Conservation (phyloP, 2,329 filamentous ascomycete genomes). For the Rugonectria rugulosa region DNA sequence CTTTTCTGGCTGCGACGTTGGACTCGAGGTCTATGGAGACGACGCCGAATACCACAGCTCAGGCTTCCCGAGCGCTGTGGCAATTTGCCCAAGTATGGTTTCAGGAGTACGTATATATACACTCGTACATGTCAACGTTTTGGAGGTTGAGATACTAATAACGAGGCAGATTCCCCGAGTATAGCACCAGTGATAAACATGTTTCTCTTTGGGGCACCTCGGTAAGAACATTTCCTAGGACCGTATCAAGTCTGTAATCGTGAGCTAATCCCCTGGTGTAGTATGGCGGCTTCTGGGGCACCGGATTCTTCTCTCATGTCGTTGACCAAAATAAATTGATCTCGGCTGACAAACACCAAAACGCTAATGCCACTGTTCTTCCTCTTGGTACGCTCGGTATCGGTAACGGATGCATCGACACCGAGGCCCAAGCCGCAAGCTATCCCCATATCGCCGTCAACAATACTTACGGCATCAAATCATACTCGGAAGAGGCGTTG, state of each 20-base stretch:
- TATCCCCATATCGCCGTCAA: conserved; percentile 63
- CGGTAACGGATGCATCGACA: conserved; percentile 72
- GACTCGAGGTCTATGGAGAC: conserved; percentile 5
- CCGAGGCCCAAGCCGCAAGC: conserved; percentile 61
- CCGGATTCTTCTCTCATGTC: conserved; percentile 62
- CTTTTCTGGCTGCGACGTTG: conserved; percentile 25
- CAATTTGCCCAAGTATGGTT: conserved; percentile 68
- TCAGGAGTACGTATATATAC: conserved; percentile 33
- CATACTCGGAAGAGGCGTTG: conserved; percentile 55
- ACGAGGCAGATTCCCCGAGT: conserved; percentile 58
- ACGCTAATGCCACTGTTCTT: conserved; percentile 54
- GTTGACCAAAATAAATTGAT: conserved; percentile 64
- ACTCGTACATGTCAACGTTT: not conserved
- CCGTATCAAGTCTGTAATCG: too few relatives aligned
- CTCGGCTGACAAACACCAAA: not conserved
- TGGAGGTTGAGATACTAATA: not conserved
- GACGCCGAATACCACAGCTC: conserved; percentile 55
- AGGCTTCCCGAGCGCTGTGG: conserved; percentile 63
- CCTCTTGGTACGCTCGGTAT: conserved; percentile 68
- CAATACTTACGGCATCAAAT: conserved; percentile 69
- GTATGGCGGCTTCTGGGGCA: conserved; percentile 72
- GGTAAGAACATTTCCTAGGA: conserved; percentile 34
- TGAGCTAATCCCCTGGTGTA: not conserved
- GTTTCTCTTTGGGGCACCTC: conserved; percentile 70
- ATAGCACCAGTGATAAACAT: conserved; percentile 57